phyloP scores from a whole-genome alignment of 345 rosid species.

The Dimocarpus longan region DNA sequence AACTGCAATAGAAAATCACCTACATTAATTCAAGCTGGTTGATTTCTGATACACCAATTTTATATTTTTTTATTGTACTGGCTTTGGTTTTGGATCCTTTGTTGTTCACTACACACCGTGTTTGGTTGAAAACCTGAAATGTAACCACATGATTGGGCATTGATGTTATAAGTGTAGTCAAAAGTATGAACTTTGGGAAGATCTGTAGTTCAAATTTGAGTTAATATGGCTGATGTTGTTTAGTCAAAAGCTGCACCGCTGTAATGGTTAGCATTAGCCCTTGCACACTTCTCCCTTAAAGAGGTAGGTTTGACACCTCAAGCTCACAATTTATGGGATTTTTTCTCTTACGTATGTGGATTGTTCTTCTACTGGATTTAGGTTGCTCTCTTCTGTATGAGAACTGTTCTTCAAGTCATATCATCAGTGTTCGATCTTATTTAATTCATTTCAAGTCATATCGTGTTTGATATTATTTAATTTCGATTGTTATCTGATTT shows the following conservation, averaged over 20 bases:
- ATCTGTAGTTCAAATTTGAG: slow-evolving; percentile 6
- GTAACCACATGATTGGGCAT: background rate
- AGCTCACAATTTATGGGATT: too few species aligned
- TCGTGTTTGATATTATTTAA: too few species aligned
- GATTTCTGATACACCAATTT: background rate
- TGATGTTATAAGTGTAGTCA: background rate
- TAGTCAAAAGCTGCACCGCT: background rate
- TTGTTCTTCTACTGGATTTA: too few species aligned
- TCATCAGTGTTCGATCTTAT: too few species aligned
- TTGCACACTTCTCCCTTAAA: too few species aligned
- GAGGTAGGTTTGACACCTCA: too few species aligned
- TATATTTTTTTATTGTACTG: background rate
- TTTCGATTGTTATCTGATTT: too few species aligned
- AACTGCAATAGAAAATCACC: background rate
- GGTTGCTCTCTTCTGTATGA: too few species aligned
- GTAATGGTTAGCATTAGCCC: too few species aligned
- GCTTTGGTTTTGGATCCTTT: background rate
- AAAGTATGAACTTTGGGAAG: background rate
- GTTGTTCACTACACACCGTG: background rate
- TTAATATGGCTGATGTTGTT: background rate
- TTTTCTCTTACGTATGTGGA: too few species aligned
- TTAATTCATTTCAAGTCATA: too few species aligned
- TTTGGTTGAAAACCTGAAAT: background rate
- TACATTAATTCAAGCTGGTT: background rate
- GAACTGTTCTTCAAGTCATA: too few species aligned